phyloP scores from a whole-genome alignment of 2,329 filamentous ascomycete species.

The Huntiella decipiens region DNA sequence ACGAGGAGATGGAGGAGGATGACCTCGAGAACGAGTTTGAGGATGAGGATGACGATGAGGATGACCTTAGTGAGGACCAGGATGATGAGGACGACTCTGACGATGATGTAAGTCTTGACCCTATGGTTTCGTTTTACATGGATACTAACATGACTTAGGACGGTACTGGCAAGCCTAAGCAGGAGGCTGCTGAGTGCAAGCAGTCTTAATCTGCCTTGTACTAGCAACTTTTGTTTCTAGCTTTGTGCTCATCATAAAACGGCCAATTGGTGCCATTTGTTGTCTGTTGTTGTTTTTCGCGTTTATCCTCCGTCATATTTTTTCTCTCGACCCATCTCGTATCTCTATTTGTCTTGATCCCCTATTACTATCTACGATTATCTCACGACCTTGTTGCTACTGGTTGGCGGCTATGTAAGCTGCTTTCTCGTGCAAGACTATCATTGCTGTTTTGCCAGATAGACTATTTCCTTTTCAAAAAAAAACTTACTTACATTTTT shows the following conservation, averaged over 20 bases:
- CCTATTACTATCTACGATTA: not conserved
- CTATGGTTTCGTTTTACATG: not conserved
- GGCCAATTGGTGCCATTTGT: constrained; percentile 6
- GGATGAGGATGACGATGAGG: constrained; percentile 81
- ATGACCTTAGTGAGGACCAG: constrained; percentile 68
- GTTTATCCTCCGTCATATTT: not conserved
- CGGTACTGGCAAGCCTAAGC: constrained; percentile 75
- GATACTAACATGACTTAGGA: constrained; percentile 33
- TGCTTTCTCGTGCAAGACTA: too few relatives aligned
- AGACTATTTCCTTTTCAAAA: not conserved
- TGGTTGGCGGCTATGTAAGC: too few relatives aligned
- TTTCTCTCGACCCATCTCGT: not conserved
- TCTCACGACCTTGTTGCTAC: not conserved
- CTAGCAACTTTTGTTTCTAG: constrained; percentile 1
- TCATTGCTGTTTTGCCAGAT: not conserved
- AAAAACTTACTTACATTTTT: too few relatives aligned
- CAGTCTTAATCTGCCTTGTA: constrained; percentile 46
- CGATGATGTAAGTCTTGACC: constrained; percentile 44
- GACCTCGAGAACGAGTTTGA: constrained; percentile 74
- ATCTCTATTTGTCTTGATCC: not conserved
- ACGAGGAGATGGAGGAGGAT: constrained; percentile 74
- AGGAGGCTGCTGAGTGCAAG: constrained; percentile 90
- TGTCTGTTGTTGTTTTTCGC: constrained; percentile 1
- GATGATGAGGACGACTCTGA: constrained; percentile 68
- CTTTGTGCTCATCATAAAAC: constrained; percentile 4